These are phyloP conservation scores for Solanum corneliomulleri DNA, from an alignment of 257 asterid species.

Conservation along the genomic window DNA sequence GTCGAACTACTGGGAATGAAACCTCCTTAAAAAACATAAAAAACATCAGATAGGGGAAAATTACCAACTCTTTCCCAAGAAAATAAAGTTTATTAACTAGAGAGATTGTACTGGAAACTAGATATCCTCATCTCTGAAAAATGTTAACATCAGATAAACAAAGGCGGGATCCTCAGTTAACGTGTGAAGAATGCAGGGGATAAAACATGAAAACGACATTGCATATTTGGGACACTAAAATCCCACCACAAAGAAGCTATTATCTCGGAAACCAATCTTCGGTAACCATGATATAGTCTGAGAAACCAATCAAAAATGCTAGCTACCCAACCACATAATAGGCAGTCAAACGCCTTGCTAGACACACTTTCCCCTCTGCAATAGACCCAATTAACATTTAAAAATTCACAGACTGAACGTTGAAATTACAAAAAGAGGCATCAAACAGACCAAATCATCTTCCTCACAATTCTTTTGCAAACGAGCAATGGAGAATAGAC, in stretches of 20 bases:
- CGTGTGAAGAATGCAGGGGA: neutral
- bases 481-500: neutral
- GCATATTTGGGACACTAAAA: neutral
- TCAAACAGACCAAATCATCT: neutral
- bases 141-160: neutral
- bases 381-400: neutral
- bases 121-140: neutral
- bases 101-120: neutral
- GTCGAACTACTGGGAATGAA: neutral
- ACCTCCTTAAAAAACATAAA: neutral
- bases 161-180: neutral
- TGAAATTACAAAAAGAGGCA: neutral
- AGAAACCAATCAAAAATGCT: neutral
- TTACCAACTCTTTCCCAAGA: neutral
- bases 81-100: neutral
- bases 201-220: neutral
- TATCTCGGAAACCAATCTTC: neutral
- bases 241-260: neutral
- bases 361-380: neutral
- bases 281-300: neutral
- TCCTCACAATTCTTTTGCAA: neutral
- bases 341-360: neutral
- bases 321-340: neutral
- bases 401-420: neutral
- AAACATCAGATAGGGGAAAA: neutral